Evolutionary conservation across 768 basidiomycete species (phyloP), one percentile per base, ranked within the genome.

Genomic region (Boletus rex-veris): DNA sequence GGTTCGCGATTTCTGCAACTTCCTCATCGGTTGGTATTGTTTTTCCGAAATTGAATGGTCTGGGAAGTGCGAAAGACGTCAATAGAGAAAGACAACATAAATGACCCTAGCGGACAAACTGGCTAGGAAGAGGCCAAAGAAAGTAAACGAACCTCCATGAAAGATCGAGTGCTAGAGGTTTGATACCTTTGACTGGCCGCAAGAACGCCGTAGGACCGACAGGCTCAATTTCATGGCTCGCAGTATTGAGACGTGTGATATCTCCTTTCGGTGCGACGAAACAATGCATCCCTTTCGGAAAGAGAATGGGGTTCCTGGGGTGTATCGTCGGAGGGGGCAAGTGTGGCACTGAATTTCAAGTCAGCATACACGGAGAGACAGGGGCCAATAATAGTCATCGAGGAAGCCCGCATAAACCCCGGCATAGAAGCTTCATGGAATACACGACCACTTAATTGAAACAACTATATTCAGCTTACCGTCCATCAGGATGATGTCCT

Each of bases 71-170:
- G 48, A 43, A 35, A 60, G 41, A 37, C n/a, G 16, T 55, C n/a
- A n/a, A 8, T 10, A 39, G 5, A 28, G 12, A 42, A 35, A 28
- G n/a, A 53, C 33, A 33, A 38, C 11, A 21, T 18, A 33, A 45
- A 52, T 12, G 31, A 47, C 14, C 18, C 28, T 35, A 18, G 31
- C 3, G 21, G 40, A 44, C 33, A 36, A 36, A 43, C 14, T 14
- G 31, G 18, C 24, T 19, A 28, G 33, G 33, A 33, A 33, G 5
- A n/a, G 7, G 24, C 7, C 9, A 26, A 31, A 50, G 19, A 35
- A 50, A 47, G 45, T 33, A 48, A 47, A 73, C 78, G 45, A 53
- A 87, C 87, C 79, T 77, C 88, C 88, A 90, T 14, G 84, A 82
- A 46, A 90, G 70, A 31, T 81, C 76, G 14, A 89, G 73, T 19